phyloP scores from a whole-genome alignment of 306 rosid genomes.

The Adenanthera pavonina region DNA sequence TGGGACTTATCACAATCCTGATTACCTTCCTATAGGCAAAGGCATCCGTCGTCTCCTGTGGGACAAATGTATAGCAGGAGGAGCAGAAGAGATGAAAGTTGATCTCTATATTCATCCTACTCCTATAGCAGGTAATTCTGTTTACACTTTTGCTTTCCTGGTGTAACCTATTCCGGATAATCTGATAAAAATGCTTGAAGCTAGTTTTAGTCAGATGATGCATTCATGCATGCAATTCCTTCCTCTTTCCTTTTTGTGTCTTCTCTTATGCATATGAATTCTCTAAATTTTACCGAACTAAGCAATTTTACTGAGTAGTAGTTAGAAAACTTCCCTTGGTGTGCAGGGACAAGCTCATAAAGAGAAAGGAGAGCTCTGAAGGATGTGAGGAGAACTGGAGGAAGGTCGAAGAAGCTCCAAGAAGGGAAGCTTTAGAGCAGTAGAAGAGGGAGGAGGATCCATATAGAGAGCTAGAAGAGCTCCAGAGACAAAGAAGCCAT shows the following conservation, averaged over 20 bases:
- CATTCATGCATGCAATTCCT: neutral
- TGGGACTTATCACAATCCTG: conserved; percentile 85
- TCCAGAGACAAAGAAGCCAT: conserved; percentile 94
- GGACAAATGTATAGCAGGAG: conserved; percentile 75
- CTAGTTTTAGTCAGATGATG: conserved; percentile 13
- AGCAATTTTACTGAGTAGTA: neutral
- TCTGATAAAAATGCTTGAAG: neutral
- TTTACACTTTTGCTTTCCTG: conserved; percentile 47
- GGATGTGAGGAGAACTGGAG: conserved; percentile 84
- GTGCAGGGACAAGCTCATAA: conserved; percentile 15
- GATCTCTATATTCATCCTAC: conserved; percentile 80
- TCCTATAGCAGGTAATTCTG: conserved; percentile 89
- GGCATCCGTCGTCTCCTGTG: conserved; percentile 82
- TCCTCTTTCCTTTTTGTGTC: neutral
- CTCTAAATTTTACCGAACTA: neutral
- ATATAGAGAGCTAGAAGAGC: conserved; percentile 93
- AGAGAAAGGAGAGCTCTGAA: conserved; percentile 81
- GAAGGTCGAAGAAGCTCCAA: conserved; percentile 87
- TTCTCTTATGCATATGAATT: neutral
- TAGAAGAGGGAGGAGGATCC: conserved; percentile 96
- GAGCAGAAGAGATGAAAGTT: conserved; percentile 81
- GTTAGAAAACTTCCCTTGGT: neutral
- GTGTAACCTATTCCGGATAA: neutral
- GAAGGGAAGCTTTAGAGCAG: conserved; percentile 92
- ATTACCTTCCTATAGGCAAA: conserved; percentile 80